These are phyloP conservation scores for Pyricularia grisea DNA, from an alignment of 2,329 filamentous ascomycete genomes.

Conservation along the genomic window DNA sequence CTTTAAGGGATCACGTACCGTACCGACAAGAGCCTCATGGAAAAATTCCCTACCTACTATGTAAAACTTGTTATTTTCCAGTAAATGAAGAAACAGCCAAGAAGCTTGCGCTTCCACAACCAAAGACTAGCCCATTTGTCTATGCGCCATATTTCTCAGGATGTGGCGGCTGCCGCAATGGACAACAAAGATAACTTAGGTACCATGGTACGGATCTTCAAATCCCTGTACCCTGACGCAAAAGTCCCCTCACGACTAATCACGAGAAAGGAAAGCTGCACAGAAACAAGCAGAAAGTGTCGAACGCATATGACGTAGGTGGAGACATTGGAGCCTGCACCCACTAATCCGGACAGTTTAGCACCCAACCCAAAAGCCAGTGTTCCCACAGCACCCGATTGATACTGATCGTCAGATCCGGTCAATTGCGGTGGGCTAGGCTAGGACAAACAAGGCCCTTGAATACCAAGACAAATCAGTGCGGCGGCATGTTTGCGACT, in stretches of 20 bases:
- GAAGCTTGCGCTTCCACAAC: too few relatives aligned
- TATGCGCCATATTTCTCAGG: neutral
- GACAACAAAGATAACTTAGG: neutral
- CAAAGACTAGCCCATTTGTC: neutral
- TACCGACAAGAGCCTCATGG: neutral
- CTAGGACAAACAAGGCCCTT: neutral
- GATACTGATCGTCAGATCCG: neutral
- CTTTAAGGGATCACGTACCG: neutral
- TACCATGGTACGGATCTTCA: neutral
- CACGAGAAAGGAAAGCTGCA: neutral
- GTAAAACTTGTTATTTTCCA: neutral
- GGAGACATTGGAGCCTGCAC: neutral
- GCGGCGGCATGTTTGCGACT: neutral
- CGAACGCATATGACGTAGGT: conserved; percentile 1
- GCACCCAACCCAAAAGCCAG: neutral
- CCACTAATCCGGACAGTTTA: neutral
- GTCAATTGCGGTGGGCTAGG: neutral
- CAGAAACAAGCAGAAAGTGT: neutral
- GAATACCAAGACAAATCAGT: neutral
- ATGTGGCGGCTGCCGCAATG: neutral
- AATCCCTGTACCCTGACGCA: conserved; percentile 2
- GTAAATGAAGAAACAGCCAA: neutral
- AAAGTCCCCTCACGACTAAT: neutral
- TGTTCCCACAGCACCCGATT: neutral
- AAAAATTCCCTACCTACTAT: neutral